Evolutionary conservation across 2,329 filamentous ascomycete genomes (phyloP).

Genomic region (Aspergillus caelatus): DNA sequence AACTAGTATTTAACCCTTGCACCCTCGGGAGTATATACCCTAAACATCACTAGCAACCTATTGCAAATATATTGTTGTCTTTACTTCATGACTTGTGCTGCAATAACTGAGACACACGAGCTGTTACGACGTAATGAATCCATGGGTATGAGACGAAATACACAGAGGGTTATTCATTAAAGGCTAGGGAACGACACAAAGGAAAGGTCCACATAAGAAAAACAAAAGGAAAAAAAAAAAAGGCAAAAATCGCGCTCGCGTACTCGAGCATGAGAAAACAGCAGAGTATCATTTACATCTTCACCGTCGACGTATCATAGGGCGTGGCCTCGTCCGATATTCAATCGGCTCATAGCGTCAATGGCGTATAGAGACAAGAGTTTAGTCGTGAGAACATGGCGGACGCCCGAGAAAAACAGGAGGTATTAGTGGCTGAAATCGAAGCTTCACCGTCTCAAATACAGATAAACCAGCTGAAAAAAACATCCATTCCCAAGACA

Average conservation of each 20-base stretch:
- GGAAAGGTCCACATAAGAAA: slow-evolving; percentile 11
- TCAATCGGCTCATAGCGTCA: slow-evolving; percentile 32
- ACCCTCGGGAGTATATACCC: neutral
- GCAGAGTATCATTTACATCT: slow-evolving; percentile 49
- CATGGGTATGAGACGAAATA: neutral
- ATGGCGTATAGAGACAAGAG: slow-evolving; percentile 30
- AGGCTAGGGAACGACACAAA: slow-evolving; percentile 24
- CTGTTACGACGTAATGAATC: neutral
- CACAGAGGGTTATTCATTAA: slow-evolving; percentile 22
- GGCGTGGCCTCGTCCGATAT: slow-evolving; percentile 29
- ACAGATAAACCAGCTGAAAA: slow-evolving; percentile 38
- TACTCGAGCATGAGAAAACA: slow-evolving; percentile 39
- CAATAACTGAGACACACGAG: neutral
- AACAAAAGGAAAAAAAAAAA: slow-evolving; percentile 8
- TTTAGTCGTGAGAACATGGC: slow-evolving; percentile 34
- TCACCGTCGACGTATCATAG: slow-evolving; percentile 33
- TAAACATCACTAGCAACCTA: neutral
- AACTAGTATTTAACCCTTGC: neutral
- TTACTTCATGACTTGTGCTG: neutral
- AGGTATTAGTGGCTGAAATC: slow-evolving; percentile 42
- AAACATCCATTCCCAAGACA: slow-evolving; percentile 35
- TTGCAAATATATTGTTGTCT: neutral
- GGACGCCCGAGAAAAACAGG: slow-evolving; percentile 37
- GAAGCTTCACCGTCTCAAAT: slow-evolving; percentile 31
- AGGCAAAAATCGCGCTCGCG: slow-evolving; percentile 27